phyloP scores from a whole-genome alignment of 1,284 basidiomycete genomes.

The Trichosporon coremiiforme region DNA sequence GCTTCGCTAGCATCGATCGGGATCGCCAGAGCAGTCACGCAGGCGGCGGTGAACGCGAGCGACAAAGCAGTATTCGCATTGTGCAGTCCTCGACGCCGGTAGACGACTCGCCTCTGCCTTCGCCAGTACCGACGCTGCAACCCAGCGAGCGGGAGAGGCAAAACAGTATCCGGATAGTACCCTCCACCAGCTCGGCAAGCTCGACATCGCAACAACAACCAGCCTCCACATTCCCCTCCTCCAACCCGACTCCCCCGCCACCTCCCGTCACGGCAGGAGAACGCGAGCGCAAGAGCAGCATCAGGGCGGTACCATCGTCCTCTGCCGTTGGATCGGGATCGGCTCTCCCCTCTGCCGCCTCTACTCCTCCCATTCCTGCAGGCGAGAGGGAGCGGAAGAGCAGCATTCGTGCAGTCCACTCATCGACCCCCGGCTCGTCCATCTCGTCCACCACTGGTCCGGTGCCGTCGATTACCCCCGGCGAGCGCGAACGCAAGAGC shows the following conservation, averaged over 20 bases:
- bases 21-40: background rate
- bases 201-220: conserved; percentile 9
- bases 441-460: background rate
- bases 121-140: conserved; percentile 7
- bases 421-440: background rate
- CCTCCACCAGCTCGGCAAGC: background rate
- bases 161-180: conserved; percentile 5
- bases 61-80: conserved; percentile 8
- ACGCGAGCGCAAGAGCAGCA: conserved; percentile 12
- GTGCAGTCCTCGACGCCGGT: background rate
- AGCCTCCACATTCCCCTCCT: conserved; percentile 11
- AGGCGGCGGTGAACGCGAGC: background rate
- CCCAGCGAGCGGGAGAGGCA: background rate
- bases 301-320: conserved; percentile 7
- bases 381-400: conserved; percentile 15
- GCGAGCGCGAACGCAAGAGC: conserved; percentile 14
- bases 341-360: background rate
- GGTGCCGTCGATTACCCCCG: background rate
- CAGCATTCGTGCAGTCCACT: background rate
- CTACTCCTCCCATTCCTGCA: background rate
- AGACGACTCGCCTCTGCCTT: background rate
- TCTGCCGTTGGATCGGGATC: conserved; percentile 5
- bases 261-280: conserved; percentile 10
- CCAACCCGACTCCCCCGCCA: conserved; percentile 3
- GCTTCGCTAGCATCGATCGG: background rate